Evolutionary conservation across 1,139 yeast species (phyloP), one percentile per base, ranked within the genome.

Genomic region (Saccharomycopsis hybrid): DNA sequence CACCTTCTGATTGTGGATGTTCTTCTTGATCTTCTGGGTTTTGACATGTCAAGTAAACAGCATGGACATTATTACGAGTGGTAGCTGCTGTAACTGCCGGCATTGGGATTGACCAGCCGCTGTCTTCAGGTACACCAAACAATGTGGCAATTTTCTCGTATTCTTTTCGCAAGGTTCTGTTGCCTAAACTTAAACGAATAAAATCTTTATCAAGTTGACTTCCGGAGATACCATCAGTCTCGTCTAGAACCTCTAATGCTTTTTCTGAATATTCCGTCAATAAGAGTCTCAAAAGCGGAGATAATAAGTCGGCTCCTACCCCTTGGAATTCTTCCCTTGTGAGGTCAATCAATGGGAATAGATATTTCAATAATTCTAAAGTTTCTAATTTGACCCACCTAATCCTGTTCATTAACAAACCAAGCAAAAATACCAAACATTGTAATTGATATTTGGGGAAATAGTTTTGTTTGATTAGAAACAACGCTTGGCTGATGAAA

Each of bases 41-140:
- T 42, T 52, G 46, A 62, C 97, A 90, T 0, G 96, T 87, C 36
- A 90, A 81, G 62, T 87, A 92, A 2, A 92, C 98, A 0, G 97
- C 90, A 65, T 92, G 97, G 1, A 94, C 95, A 62, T 94, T 92
- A 62, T 86, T 87, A 56, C 97, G 72, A 0, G 97, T 87, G 9
- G 85, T 78, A 0, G 95, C 84, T 0, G 97, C 88, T 0, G 95
- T 83, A 36, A 86, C 80, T 0, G 90, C 86, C 0, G 97, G 96
- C 92, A 86, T 85, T 1, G 97, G 95, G 46, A 94, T 82, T 0
- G 97, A 83, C 99, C 99, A 94, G 1, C 99, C 99, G 62, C 83
- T 82, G n/a, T 87, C 96, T 54, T 89, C 96, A 0, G 98, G 98
- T 27, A 90, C 82, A 13, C 98, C 98, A 70, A 89, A 94, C 50